Base-by-base conservation (phyloP, 441 rosid genomes). In the Euphorbia neoarborescens region DNA sequence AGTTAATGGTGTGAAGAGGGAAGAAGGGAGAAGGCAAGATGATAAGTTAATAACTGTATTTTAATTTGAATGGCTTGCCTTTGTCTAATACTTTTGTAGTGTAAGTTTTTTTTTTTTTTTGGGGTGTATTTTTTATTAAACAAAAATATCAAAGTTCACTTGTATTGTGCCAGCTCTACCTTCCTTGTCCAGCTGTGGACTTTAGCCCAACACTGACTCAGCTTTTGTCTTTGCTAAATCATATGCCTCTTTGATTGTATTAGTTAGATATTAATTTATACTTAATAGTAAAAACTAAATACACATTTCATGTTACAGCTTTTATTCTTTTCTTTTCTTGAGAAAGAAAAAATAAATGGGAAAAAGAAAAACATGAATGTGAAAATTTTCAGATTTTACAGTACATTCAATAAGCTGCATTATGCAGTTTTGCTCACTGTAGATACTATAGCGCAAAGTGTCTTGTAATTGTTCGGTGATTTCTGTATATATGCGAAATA, bases 11-110 rank as follows among this genome's bases (percentile, higher is more conserved):
- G 78, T 48, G 32, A 38, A 54, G 13, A 72, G 64, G 53, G 74
- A 75, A 64, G 71, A n/a, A n/a, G n/a, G n/a, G n/a, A n/a, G n/a
- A n/a, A n/a, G 70, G 56, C 22, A 62, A 68, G 54, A 50, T 58
- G 61, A 11, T 5, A 38, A 38, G 44, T 1, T 11, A 11, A 73
- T 68, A 72, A 77, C 76, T 72, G 71, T 68, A 71, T 83, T 84
- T 74, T 68, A 76, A 72, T 79, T 75, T 75, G 64, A 74, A 81
- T 11, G 71, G 60, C 19, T 48, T 68, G 71, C 59, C 61, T 75
- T 70, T 76, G 64, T 68, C 69, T 66, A 38, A 38, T 30, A 71
- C 51, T 65, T 70, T 77, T 75, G 67, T 8, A 20, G 65, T 57
- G 20, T 54, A 61, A 9, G 38, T 70, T 60, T 73, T 72, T 68